These are phyloP conservation scores for Backusella mclennaniae DNA, from an alignment of 192 early-diverging fungal species.

Conservation along the genomic window DNA sequence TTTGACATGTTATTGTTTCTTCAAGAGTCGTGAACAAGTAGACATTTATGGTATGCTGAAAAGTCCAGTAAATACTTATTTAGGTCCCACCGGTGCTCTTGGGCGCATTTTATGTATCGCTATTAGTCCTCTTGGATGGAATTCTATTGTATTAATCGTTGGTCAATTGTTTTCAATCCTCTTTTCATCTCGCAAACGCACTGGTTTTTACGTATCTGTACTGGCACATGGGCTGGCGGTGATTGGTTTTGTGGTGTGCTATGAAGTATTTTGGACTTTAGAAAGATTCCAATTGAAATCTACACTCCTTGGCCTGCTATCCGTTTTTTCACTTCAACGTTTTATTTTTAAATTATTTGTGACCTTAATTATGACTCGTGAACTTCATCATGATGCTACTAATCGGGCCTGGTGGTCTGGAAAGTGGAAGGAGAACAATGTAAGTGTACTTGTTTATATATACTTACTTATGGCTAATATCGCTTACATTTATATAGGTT, in stretches of 20 bases:
- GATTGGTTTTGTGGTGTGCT: slow-evolving; percentile 47
- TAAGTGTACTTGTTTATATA: slow-evolving; percentile 38
- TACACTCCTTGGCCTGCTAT: slow-evolving; percentile 55
- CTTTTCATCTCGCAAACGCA: slow-evolving; percentile 35
- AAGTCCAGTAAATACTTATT: not conserved
- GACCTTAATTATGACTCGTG: slow-evolving; percentile 59
- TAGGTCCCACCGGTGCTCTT: slow-evolving; percentile 26
- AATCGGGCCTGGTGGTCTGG: slow-evolving; percentile 76
- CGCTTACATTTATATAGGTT: not conserved
- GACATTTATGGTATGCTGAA: not conserved
- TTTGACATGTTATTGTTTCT: slow-evolving; percentile 50
- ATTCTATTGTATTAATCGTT: slow-evolving; percentile 50
- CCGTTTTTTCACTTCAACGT: slow-evolving; percentile 55
- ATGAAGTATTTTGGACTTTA: slow-evolving; percentile 57
- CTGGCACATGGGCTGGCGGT: slow-evolving; percentile 51
- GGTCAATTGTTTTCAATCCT: slow-evolving; percentile 51
- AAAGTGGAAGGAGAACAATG: slow-evolving; percentile 59
- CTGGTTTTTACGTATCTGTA: slow-evolving; percentile 58
- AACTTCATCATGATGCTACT: slow-evolving; percentile 64
- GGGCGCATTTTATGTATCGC: slow-evolving; percentile 53
- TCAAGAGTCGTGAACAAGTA: slow-evolving; percentile 45
- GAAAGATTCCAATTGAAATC: slow-evolving; percentile 53
- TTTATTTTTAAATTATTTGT: slow-evolving; percentile 58
- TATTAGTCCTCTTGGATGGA: slow-evolving; percentile 53
- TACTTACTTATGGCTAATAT: slow-evolving; percentile 60